Evolutionary conservation across 2,329 filamentous ascomycete genomes (phyloP), one percentile per base, ranked within the genome.

Genomic region (Ophiostoma novo-ulmi): DNA sequence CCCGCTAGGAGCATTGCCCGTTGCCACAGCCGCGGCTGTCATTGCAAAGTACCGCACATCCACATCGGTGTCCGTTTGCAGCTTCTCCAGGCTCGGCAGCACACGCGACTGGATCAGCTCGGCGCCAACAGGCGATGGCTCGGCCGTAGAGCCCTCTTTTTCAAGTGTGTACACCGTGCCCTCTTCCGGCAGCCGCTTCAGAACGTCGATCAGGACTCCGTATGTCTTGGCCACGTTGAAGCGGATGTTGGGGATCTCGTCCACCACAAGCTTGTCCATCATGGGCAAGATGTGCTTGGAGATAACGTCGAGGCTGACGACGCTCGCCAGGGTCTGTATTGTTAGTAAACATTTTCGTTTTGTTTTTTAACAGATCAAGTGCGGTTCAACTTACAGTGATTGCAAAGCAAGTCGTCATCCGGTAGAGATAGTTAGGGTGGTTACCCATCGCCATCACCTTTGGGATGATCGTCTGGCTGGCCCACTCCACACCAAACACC

Each of bases 201-300:
- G 86, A n/a, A 94, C 93, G 75, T 91, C 89, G 77, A 98, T 93
- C 72, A 99, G 84, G 69, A 95, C 90, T 31, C 89, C 88, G 78
- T 98, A 99, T 66, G 95, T 98, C 84, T 99, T 99, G 76, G 95
- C 95, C 67, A 99, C 95, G 80, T 99, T 99, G 87, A 99, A 99
- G 69, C 95, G 93, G 79, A 99, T 99, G 82, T 99, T 99, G 75
- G 95, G 95, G 74, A 99, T 99, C 64, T 96, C 93, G 78, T 99
- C 95, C 65, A 88, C 87, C 69, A 96, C 93, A 70, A 99, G 91
- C 82, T 94, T 93, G 81, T 97, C 92, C 78, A 99, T 88, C 85
- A 99, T 98, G 55, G 95, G 95, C 31, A 99, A 87, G 75, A 99
- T 96, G 44, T 93, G 95, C 78, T 91, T 90, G 78, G 92, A 90